These are phyloP conservation scores for Lepiota subincarnata DNA, from an alignment of 768 basidiomycete genomes.

Conservation along the genomic window DNA sequence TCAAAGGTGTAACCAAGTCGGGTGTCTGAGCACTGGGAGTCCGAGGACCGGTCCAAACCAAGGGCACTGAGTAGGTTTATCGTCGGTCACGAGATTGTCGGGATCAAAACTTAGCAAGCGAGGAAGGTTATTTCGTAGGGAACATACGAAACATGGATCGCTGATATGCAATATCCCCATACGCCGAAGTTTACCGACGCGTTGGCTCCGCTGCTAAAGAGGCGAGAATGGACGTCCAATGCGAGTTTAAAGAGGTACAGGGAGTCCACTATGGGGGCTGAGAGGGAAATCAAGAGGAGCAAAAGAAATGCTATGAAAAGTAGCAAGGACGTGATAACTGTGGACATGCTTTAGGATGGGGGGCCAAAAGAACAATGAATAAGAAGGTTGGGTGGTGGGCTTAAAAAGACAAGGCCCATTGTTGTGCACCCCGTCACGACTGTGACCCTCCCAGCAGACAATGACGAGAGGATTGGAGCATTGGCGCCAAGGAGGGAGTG, in stretches of 20 bases:
- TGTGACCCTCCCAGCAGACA: background rate
- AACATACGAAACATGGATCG: constrained; percentile 39
- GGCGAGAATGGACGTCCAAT: constrained; percentile 23
- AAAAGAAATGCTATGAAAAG: constrained; percentile 54
- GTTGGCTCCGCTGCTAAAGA: constrained; percentile 31
- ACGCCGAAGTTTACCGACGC: constrained; percentile 50
- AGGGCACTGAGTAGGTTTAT: constrained; percentile 29
- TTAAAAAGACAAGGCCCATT: background rate
- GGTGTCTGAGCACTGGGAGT: constrained; percentile 41
- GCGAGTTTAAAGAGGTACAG: constrained; percentile 54
- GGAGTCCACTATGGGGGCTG: constrained; percentile 51
- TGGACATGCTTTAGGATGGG: constrained; percentile 21
- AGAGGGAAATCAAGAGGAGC: constrained; percentile 58
- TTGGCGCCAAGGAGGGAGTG: background rate
- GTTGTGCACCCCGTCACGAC: background rate
- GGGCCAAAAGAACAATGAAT: background rate
- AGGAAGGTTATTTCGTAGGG: constrained; percentile 10
- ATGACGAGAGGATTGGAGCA: background rate
- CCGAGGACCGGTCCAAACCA: constrained; percentile 34
- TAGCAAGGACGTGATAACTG: constrained; percentile 35
- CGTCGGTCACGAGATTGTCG: constrained; percentile 11
- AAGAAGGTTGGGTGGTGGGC: constrained; percentile 1
- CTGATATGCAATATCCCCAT: constrained; percentile 60
- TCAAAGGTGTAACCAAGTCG: constrained; percentile 57
- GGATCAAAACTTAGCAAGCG: constrained; percentile 11